Evolutionary conservation across 2,329 filamentous ascomycete genomes (phyloP).

Genomic region (Cladobotryum protrusum): DNA sequence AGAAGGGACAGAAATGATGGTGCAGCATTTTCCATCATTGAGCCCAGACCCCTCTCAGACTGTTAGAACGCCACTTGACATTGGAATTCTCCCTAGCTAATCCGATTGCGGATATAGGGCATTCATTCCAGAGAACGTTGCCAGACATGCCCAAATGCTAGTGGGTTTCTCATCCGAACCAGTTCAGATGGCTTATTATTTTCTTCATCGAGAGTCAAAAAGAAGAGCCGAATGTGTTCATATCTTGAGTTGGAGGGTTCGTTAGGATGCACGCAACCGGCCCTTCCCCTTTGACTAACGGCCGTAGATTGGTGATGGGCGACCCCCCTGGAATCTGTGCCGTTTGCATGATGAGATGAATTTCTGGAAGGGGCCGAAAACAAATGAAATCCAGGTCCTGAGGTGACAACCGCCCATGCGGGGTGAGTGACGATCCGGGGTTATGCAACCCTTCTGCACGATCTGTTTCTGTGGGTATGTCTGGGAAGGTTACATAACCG

Average conservation of each 20-base stretch:
- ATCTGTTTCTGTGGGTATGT: background rate
- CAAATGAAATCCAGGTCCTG: too few species aligned
- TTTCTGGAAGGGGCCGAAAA: background rate
- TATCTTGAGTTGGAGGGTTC: background rate
- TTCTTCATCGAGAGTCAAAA: background rate
- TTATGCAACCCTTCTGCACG: background rate
- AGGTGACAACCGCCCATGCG: background rate
- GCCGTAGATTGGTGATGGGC: background rate
- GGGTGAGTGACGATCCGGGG: background rate
- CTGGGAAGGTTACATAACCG: background rate
- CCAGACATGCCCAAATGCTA: too few species aligned
- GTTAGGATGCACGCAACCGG: constrained; percentile 9
- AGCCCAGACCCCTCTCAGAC: too few species aligned
- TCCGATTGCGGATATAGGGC: too few species aligned
- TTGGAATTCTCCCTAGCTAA: too few species aligned
- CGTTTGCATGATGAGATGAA: background rate
- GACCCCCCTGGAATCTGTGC: background rate
- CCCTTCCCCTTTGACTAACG: background rate
- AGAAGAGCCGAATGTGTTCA: constrained; percentile 2
- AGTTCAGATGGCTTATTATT: too few species aligned
- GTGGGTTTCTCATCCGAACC: too few species aligned
- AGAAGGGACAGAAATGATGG: too few species aligned
- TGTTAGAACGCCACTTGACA: too few species aligned
- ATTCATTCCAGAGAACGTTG: too few species aligned
- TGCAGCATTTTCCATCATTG: too few species aligned